Percentiles rank a stretch among this genome's conserved stretches.
phyloP scores from a whole-genome alignment of 208 protist species.

The Wallacemonas sp. region DNA sequence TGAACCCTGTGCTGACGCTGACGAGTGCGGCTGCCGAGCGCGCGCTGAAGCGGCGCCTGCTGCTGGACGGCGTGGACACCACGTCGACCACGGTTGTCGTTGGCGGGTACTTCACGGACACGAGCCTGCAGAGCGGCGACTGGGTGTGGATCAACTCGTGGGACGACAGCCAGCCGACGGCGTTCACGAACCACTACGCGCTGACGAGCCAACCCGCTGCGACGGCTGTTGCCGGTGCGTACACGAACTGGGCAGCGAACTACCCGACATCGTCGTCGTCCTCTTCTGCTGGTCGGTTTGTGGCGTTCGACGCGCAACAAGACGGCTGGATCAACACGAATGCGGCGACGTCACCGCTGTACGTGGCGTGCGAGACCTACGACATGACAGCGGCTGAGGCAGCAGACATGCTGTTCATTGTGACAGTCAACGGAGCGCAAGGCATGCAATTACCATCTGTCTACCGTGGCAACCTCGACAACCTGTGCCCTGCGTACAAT shows the following conservation, averaged over 20 bases:
- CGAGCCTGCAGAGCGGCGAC: too few relatives aligned
- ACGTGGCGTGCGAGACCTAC: conserved; percentile 3
- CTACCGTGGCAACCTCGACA: neutral
- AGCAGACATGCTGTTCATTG: neutral
- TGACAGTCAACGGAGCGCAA: too few relatives aligned
- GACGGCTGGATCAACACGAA: neutral
- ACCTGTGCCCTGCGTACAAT: conserved; percentile 6
- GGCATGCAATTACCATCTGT: neutral
- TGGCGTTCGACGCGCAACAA: neutral
- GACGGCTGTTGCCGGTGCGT: neutral
- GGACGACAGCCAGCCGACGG: too few relatives aligned
- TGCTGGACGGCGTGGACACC: neutral
- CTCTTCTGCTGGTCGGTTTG: neutral
- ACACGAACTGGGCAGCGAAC: conserved; percentile 9
- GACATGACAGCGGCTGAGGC: neutral
- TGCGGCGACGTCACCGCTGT: neutral
- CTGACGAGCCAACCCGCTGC: neutral
- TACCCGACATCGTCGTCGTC: neutral
- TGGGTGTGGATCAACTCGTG: too few relatives aligned
- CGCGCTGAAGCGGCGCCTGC: conserved; percentile 4
- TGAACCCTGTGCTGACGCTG: conserved; percentile 9
- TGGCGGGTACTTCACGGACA: too few relatives aligned
- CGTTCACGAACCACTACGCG: too few relatives aligned
- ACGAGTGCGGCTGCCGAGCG: neutral
- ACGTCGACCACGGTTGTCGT: neutral